These are phyloP conservation scores for Mollisia scopiformis DNA, from an alignment of 2,329 filamentous ascomycete species.

Conservation along the genomic window DNA sequence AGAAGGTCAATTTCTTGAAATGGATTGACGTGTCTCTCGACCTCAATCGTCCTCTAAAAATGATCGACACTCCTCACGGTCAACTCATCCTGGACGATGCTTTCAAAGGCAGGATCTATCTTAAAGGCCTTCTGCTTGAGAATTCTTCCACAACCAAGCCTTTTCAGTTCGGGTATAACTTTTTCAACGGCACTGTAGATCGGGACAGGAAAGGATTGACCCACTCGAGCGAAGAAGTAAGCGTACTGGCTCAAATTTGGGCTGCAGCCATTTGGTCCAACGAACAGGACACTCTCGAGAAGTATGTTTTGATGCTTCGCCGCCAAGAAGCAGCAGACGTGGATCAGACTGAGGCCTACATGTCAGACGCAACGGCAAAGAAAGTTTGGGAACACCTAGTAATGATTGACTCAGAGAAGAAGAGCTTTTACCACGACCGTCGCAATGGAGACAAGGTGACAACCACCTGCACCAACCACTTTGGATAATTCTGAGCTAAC, in stretches of 20 bases:
- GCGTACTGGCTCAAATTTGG: slow-evolving; percentile 20
- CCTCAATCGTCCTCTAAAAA: slow-evolving; percentile 12
- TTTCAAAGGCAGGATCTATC: slow-evolving; percentile 16
- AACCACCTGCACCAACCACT: neutral
- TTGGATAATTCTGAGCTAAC: neutral
- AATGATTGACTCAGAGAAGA: neutral
- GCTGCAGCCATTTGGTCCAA: slow-evolving; percentile 7
- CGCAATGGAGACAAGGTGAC: slow-evolving; percentile 10
- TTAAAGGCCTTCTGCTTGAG: slow-evolving; percentile 23
- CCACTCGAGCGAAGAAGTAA: slow-evolving; percentile 3
- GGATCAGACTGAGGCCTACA: slow-evolving; percentile 7
- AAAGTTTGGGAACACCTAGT: slow-evolving; percentile 25
- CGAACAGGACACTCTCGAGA: slow-evolving; percentile 1
- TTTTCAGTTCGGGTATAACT: slow-evolving; percentile 23
- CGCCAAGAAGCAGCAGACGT: slow-evolving; percentile 19
- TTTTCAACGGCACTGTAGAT: slow-evolving; percentile 12
- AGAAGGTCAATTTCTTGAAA: neutral
- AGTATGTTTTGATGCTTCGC: slow-evolving; percentile 29
- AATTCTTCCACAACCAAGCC: neutral
- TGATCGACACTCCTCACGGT: slow-evolving; percentile 12
- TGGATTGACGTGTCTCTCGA: slow-evolving; percentile 23
- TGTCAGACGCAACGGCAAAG: slow-evolving; percentile 12
- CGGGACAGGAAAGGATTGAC: slow-evolving; percentile 21
- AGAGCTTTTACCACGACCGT: slow-evolving; percentile 17
- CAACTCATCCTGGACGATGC: slow-evolving; percentile 14